These are phyloP conservation scores for Diutina mesorugosa DNA, from an alignment of 1,139 yeast species.

Conservation along the genomic window DNA sequence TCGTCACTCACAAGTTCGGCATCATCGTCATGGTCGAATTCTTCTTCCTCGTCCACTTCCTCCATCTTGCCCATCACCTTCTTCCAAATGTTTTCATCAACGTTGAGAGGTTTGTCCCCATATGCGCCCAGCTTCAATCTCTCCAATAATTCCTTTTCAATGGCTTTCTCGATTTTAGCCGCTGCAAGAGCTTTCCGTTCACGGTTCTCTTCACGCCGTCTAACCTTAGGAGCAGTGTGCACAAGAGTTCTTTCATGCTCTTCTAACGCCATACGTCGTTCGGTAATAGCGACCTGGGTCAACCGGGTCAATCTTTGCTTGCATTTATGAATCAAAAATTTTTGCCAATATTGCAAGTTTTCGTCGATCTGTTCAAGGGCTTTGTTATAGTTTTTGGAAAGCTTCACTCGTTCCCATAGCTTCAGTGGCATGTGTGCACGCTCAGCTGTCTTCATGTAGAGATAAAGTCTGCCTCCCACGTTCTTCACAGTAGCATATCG, in stretches of 20 bases:
- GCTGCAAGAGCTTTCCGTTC: conserved; percentile 95
- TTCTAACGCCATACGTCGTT: conserved; percentile 79
- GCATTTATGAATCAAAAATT: conserved; percentile 81
- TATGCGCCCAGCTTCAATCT: conserved; percentile 95
- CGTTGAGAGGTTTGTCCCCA: conserved; percentile 94
- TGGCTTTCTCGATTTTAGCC: conserved; percentile 91
- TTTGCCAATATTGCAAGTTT: conserved; percentile 85
- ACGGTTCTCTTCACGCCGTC: conserved; percentile 84
- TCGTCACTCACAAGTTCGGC: conserved; percentile 54
- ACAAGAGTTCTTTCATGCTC: conserved; percentile 81
- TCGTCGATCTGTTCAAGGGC: conserved; percentile 85
- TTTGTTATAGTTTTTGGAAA: conserved; percentile 76
- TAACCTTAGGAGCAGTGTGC: conserved; percentile 86
- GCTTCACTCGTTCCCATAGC: conserved; percentile 86
- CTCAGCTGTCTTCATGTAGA: conserved; percentile 95
- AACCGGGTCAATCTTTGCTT: conserved; percentile 89
- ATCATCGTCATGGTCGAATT: conserved; percentile 39
- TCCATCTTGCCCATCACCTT: conserved; percentile 73
- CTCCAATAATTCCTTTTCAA: conserved; percentile 87
- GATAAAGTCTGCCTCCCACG: conserved; percentile 75
- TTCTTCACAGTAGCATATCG: conserved; percentile 90
- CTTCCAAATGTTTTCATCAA: conserved; percentile 92
- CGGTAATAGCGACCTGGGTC: conserved; percentile 94
- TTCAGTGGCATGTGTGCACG: conserved; percentile 91
- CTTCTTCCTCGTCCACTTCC: conserved; percentile 44